These are phyloP conservation scores for Earliella scabrosa DNA, from an alignment of 1,284 basidiomycete genomes.

Conservation along the genomic window DNA sequence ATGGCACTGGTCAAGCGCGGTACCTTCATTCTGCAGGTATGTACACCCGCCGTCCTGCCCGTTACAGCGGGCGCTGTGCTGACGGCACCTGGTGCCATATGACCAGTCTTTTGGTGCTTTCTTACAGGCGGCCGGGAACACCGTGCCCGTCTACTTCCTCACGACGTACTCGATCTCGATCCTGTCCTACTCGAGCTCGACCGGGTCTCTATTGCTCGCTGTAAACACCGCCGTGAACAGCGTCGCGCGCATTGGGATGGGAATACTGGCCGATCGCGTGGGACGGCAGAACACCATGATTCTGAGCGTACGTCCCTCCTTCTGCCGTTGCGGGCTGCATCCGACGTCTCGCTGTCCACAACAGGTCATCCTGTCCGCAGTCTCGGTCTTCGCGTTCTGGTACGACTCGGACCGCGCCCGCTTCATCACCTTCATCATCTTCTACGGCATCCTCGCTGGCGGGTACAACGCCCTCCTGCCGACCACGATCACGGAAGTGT, in stretches of 20 bases:
- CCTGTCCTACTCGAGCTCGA: conserved; percentile 41
- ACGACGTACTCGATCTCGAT: conserved; percentile 47
- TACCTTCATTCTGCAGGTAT: conserved; percentile 48
- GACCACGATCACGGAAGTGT: conserved; percentile 47
- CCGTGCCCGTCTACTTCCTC: conserved; percentile 49
- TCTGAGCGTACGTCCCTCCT: conserved; percentile 35
- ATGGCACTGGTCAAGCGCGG: conserved; percentile 43
- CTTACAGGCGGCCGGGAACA: conserved; percentile 49
- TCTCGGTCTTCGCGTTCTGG: conserved; percentile 50
- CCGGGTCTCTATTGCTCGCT: conserved; percentile 45
- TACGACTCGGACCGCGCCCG: conserved; percentile 39
- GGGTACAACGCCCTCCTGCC: conserved; percentile 49
- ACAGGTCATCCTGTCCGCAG: conserved; percentile 44
- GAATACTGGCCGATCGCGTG: conserved; percentile 45
- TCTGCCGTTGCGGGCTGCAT: background rate
- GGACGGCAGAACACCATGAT: conserved; percentile 52
- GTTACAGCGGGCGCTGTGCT: background rate
- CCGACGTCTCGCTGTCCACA: background rate
- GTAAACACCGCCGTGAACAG: conserved; percentile 50
- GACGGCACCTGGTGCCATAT: background rate
- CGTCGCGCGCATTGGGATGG: conserved; percentile 45
- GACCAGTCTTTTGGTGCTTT: conserved; percentile 44
- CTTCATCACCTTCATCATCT: conserved; percentile 43
- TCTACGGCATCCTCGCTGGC: conserved; percentile 45
- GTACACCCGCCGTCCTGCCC: background rate